These are phyloP conservation scores for Monosporascus cannonballus DNA, from an alignment of 2,329 filamentous ascomycete genomes.

Conservation along the genomic window DNA sequence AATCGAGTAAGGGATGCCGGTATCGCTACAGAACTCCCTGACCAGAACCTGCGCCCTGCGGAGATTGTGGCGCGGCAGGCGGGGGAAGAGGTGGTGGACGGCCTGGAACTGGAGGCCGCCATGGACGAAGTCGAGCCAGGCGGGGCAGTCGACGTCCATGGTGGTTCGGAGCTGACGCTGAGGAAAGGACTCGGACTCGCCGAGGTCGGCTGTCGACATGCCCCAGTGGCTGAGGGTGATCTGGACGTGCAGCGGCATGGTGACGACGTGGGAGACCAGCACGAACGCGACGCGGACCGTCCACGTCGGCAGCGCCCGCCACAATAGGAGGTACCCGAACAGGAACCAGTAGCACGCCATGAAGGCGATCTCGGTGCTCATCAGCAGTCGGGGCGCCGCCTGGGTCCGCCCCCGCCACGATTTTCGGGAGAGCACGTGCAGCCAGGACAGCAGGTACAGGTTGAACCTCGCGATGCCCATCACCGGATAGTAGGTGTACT, in stretches of 20 bases:
- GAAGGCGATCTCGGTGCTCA: slow-evolving; percentile 57
- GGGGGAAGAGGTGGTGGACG: slow-evolving; percentile 64
- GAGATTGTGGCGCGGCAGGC: slow-evolving; percentile 63
- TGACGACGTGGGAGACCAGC: slow-evolving; percentile 57
- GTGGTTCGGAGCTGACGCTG: slow-evolving; percentile 66
- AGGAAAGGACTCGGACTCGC: slow-evolving; percentile 59
- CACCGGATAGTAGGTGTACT: slow-evolving; percentile 63
- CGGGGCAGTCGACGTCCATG: slow-evolving; percentile 68
- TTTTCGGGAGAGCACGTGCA: slow-evolving; percentile 52
- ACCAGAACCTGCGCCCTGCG: slow-evolving; percentile 54
- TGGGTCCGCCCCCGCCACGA: slow-evolving; percentile 55
- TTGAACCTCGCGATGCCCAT: slow-evolving; percentile 67
- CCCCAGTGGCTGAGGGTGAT: slow-evolving; percentile 69
- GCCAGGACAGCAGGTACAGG: slow-evolving; percentile 62
- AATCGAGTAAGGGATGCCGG: slow-evolving; percentile 55
- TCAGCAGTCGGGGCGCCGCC: slow-evolving; percentile 47
- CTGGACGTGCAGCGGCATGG: slow-evolving; percentile 64
- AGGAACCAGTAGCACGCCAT: slow-evolving; percentile 62
- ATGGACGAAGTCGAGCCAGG: slow-evolving; percentile 67
- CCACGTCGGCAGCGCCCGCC: slow-evolving; percentile 52
- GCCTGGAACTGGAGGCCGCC: slow-evolving; percentile 69
- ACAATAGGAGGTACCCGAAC: slow-evolving; percentile 61
- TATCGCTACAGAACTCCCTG: slow-evolving; percentile 58
- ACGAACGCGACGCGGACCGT: slow-evolving; percentile 54
- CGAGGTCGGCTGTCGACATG: slow-evolving; percentile 62